Base-by-base conservation (phyloP, 2,329 filamentous ascomycete species). In the Aspergillus ustus region DNA sequence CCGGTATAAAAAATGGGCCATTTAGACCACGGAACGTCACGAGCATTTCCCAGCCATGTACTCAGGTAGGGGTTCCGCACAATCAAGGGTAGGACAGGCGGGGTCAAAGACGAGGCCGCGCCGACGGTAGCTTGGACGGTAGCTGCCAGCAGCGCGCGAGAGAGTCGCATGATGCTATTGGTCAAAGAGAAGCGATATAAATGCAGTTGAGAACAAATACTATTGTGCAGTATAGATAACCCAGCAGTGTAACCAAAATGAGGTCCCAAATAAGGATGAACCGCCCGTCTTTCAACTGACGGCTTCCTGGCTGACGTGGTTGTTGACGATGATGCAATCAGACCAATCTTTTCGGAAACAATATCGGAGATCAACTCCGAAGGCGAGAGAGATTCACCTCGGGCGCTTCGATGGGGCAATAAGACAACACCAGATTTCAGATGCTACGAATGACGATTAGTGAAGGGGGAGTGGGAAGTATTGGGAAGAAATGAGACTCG, bases 1-100 rank as follows among this genome's bases (percentile, higher is more conserved):
- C 91, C 90, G 7, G 89, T 91, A 83, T 89, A 93, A 75, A 93
- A 93, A 75, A 94, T 94, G 25, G 92, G 92, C 92, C 92, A 96
- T 77, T 87, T 85, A 57, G 87, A 84, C 92, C 92, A 96, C 2
- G 92, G 92, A 50, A 84, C 83, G 59, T 89, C 85, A 67, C 92
- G 84, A 45, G 91, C 91, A 92, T 80, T 83, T 75, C 85, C 69
- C 46, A 91, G 80, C 89, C 90, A 92, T n/a, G 87, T 85, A 72
- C 87, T 92, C 5, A 95, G 79, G 70, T 94, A 95, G 1, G 91
- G 91, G 43, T 88, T 90, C 61, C 87, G 87, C 50, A 94, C 91
- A 34, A 90, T 89, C 53, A 95, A 77, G 19, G 91, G 91, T 44
- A 91, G 83, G 1, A 90, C 85, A 11, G 90, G 90, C 59, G 86